Evolutionary conservation across 805 yeast genomes (phyloP).

Genomic region (Candida chilensis): DNA sequence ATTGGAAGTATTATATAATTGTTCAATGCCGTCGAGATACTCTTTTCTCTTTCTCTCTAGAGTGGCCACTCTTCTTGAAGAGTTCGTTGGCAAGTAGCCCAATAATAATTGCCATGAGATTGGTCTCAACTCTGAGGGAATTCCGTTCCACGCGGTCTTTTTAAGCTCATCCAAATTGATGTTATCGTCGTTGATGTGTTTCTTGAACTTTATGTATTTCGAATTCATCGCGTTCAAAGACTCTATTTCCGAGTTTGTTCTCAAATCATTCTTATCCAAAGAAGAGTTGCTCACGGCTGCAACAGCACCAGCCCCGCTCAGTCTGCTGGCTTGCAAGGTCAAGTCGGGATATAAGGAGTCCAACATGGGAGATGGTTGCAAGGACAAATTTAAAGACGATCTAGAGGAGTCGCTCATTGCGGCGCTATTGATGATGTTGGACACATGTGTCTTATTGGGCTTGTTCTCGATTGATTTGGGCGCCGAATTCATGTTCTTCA

Average conservation of each 20-base stretch:
- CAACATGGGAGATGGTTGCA: constrained; percentile 17
- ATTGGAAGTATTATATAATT: constrained; percentile 39
- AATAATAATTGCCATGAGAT: constrained; percentile 82
- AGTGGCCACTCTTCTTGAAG: constrained; percentile 62
- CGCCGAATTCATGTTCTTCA: constrained; percentile 3
- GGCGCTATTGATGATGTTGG: too few species aligned
- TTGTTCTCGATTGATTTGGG: constrained; percentile 10
- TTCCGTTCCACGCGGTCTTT: constrained; percentile 88
- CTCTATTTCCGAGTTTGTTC: constrained; percentile 33
- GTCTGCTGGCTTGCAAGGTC: too few species aligned
- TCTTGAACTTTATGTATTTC: constrained; percentile 59
- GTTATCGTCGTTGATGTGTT: constrained; percentile 40
- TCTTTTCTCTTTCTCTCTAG: constrained; percentile 78
- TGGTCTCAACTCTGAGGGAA: constrained; percentile 75
- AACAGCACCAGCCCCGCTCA: constrained; percentile 8
- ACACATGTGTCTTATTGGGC: too few species aligned
- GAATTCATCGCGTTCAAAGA: constrained; percentile 51
- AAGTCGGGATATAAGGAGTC: constrained; percentile 29
- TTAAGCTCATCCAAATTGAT: constrained; percentile 65
- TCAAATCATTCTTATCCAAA: neutral
- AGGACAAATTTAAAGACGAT: constrained; percentile 10
- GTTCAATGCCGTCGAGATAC: constrained; percentile 65
- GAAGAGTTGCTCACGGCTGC: constrained; percentile 14
- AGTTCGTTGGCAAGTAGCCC: constrained; percentile 86
- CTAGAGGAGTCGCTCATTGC: too few species aligned